Evolutionary conservation across 2,329 filamentous ascomycete species (phyloP), one percentile per base, ranked within the genome.

Genomic region (Grosmannia serpens): DNA sequence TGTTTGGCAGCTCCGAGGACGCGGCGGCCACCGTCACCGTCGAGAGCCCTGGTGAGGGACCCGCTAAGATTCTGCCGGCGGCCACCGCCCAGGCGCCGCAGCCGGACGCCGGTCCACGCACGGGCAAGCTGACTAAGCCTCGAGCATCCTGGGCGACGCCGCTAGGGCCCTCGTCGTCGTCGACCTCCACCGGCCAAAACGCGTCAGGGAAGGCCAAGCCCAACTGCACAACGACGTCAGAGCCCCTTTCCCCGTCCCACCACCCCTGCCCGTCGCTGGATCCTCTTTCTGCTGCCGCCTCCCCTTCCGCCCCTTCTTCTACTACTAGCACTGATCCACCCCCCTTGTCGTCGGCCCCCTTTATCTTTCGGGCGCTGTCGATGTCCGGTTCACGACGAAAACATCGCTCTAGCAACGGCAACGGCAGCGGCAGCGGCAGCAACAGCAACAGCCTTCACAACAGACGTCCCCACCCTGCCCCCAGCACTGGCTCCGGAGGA

Each of bases 391-490:
- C 57, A 31, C 53, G 47, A 26, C 55, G 38, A 17, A 35, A 20
- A 29, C 49, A n/a, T 27, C 26, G 17, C 8, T 46, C 53, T 20
- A 11, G 22, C 53, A 38, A 24, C 38, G 26, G 53, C 35, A 22
- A 38, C 31, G 26, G 33, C 44, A 24, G 56, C 55, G 60, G 59
- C 62, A 58, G 55, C 60, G 58, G 57, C 58, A 56, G 56, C 49
- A 47, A 11, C 41, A 57, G 55, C 44, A n/a, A 41, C 54, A 41
- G 49, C 35, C 5, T 38, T 17, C 15, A 15, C 64, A 59, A 64
- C 65, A 55, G 52, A 59, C 55, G 47, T 11, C 65, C 61, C 61
- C 67, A 65, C 63, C 62, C 63, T 67, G 69, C 62, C 49, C 27
- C 27, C 33, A 54, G 31, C 33, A 11, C n/a, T 8, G 20, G 26